Evolutionary conservation across 305 asterid genomes (phyloP).

Genomic region (Fraxinus latifolia): DNA sequence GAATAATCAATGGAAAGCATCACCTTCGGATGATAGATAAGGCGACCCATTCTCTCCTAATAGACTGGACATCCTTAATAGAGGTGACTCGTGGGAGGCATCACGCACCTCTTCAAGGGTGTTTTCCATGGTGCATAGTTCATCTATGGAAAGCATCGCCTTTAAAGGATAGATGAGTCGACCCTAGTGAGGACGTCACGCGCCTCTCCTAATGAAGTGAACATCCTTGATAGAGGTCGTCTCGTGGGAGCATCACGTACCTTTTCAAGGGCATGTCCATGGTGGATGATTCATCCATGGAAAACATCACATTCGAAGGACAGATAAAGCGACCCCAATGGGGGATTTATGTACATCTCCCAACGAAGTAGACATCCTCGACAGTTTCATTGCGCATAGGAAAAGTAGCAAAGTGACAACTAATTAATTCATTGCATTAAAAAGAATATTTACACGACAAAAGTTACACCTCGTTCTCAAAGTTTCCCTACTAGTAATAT

Average conservation of each 20-base stretch:
- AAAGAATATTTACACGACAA: no score
- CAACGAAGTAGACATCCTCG: no score
- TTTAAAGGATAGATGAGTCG: not conserved
- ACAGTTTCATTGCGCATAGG: no score
- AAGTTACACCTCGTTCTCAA: no score
- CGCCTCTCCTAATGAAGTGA: not conserved
- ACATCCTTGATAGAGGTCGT: not conserved
- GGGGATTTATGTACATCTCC: not conserved
- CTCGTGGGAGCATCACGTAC: not conserved
- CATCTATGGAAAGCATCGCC: not conserved
- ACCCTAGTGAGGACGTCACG: not conserved
- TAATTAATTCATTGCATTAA: no score
- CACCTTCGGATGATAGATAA: not conserved
- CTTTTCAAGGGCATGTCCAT: not conserved
- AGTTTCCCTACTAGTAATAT: no score
- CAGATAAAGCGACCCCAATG: not conserved
- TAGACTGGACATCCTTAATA: not conserved
- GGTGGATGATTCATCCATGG: not conserved
- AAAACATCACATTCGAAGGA: not conserved
- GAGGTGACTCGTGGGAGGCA: not conserved
- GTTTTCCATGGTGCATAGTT: not conserved
- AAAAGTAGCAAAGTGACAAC: no score
- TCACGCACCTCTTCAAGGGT: not conserved
- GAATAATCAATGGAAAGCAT: no score
- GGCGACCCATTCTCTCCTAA: not conserved